Percentiles rank a stretch among this genome's conserved stretches.
These are phyloP conservation scores for Acrodontium crateriforme DNA, from an alignment of 2,329 filamentous ascomycete genomes.

Conservation along the genomic window DNA sequence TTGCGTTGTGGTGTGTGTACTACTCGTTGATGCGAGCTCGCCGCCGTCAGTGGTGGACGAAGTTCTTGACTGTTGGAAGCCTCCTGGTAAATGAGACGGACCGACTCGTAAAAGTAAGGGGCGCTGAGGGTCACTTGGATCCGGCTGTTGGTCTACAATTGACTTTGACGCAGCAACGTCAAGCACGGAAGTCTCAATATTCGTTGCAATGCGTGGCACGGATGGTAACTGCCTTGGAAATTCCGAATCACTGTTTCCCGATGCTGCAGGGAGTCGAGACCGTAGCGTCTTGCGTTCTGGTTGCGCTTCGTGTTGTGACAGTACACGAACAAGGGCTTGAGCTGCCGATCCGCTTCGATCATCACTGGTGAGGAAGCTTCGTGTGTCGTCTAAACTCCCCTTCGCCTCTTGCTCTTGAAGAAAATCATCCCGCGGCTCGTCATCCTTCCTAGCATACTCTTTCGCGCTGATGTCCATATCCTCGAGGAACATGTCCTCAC, in stretches of 20 bases:
- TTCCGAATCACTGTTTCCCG: too few relatives aligned
- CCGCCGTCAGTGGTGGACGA: slow-evolving; percentile 31
- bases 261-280: too few relatives aligned
- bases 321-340: slow-evolving; percentile 17
- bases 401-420: slow-evolving; percentile 1
- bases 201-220: not conserved
- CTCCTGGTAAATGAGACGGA: slow-evolving; percentile 34
- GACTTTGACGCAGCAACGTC: not conserved
- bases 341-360: slow-evolving; percentile 17
- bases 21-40: slow-evolving; percentile 16
- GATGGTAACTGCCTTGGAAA: not conserved
- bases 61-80: slow-evolving; percentile 31
- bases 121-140: slow-evolving; percentile 13
- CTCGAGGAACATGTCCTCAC: too few relatives aligned
- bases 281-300: too few relatives aligned
- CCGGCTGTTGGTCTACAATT: not conserved
- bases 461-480: too few relatives aligned
- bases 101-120: slow-evolving; percentile 30
- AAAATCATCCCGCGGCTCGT: slow-evolving; percentile 3
- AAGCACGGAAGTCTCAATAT: not conserved
- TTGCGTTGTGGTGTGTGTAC: slow-evolving; percentile 4
- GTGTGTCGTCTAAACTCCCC: too few relatives aligned
- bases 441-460: too few relatives aligned
- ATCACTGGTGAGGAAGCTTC: too few relatives aligned
- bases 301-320: slow-evolving; percentile 16